Evolutionary conservation across 352 stramenopile species (phyloP).

Genomic region (Phytophthora kernoviae): DNA sequence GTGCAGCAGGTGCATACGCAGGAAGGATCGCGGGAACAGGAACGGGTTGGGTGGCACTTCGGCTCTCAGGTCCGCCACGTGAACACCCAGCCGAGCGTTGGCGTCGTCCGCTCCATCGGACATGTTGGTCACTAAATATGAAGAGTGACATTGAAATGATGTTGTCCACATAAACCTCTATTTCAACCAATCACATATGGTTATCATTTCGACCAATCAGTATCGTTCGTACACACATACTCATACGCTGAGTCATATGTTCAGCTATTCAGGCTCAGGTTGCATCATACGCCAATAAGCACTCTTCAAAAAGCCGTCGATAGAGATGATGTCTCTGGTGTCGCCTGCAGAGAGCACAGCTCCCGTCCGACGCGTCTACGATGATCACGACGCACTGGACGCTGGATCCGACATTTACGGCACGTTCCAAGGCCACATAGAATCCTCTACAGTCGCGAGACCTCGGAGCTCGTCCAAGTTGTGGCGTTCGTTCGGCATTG

Average conservation of each 20-base stretch:
- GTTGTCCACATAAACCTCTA: slow-evolving; percentile 1
- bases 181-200: not conserved
- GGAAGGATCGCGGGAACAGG: slow-evolving; percentile 73
- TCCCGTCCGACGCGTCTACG: not conserved
- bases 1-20: slow-evolving; percentile 50
- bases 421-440: slow-evolving; percentile 18
- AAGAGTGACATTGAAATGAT: not conserved
- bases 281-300: not conserved
- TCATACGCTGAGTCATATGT: no score
- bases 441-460: slow-evolving; percentile 11
- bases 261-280: not conserved
- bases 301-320: slow-evolving; percentile 15
- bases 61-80: slow-evolving; percentile 57
- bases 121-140: slow-evolving; percentile 5
- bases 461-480: slow-evolving; percentile 6
- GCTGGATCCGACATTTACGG: slow-evolving; percentile 15
- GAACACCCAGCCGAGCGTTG: slow-evolving; percentile 64
- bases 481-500: slow-evolving; percentile 20
- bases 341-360: slow-evolving; percentile 8
- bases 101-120: slow-evolving; percentile 38
- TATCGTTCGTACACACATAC: no score
- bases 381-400: slow-evolving; percentile 12
- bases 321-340: slow-evolving; percentile 25
- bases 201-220: no score
- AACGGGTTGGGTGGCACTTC: slow-evolving; percentile 77